These are phyloP conservation scores for Emericellopsis cladophorae DNA, from an alignment of 2,329 filamentous ascomycete genomes.

Conservation along the genomic window DNA sequence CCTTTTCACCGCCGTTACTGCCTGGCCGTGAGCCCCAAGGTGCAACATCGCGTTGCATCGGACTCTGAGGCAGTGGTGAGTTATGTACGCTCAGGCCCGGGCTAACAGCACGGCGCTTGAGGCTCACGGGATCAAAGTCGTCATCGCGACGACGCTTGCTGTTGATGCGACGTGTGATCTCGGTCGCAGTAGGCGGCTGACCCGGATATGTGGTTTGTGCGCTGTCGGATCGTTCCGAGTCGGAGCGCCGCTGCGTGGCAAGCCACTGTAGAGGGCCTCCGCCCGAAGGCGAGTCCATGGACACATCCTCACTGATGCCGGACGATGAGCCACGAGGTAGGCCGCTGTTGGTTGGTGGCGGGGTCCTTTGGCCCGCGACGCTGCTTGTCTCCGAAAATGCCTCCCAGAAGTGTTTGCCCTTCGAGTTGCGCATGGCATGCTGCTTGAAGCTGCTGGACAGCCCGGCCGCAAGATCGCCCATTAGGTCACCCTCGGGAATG, in stretches of 20 bases:
- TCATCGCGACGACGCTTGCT: conserved; percentile 81
- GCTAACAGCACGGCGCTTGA: conserved; percentile 85
- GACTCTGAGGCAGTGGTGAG: conserved; percentile 77
- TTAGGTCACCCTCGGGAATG: conserved; percentile 56
- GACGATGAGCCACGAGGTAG: conserved; percentile 47
- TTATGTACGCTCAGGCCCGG: conserved; percentile 86
- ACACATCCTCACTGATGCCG: conserved; percentile 55
- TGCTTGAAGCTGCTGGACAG: conserved; percentile 61
- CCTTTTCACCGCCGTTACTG: conserved; percentile 43
- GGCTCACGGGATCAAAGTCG: conserved; percentile 75
- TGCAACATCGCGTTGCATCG: conserved; percentile 57
- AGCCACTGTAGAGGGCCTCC: conserved; percentile 10
- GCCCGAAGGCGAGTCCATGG: conserved; percentile 55
- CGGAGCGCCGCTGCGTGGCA: conserved; percentile 2
- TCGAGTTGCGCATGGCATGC: conserved; percentile 59
- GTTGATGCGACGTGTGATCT: conserved; percentile 67
- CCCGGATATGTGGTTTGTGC: conserved; percentile 3
- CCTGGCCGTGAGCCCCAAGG: conserved; percentile 63
- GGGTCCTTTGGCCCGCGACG: conserved; percentile 33
- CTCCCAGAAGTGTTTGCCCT: conserved; percentile 61
- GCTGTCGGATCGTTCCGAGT: conserved; percentile 7
- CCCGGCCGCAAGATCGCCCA: conserved; percentile 37
- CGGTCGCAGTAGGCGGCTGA: conserved; percentile 50
- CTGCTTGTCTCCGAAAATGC: conserved; percentile 58
- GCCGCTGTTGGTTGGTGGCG: conserved; percentile 47